Evolutionary conservation across 163 green algal species (phyloP).

Genomic region (Chlorella variabilis): DNA sequence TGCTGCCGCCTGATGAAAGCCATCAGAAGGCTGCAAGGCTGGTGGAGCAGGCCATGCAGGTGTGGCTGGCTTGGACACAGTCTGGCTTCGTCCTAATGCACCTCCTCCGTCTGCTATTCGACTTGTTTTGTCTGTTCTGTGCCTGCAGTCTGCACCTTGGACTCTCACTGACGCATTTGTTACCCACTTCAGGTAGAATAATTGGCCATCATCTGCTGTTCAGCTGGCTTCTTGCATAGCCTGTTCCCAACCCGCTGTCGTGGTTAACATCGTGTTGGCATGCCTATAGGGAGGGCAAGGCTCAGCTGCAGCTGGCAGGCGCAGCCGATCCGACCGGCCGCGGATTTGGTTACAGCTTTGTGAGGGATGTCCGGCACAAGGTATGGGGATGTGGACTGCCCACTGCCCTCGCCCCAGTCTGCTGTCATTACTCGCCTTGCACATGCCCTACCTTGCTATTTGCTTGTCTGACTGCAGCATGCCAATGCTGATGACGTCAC

Average conservation of each 20-base stretch:
- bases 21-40: constrained; percentile 33
- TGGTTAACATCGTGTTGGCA: not conserved
- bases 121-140: not conserved
- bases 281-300: constrained; percentile 28
- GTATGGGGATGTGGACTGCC: not conserved
- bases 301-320: constrained; percentile 37
- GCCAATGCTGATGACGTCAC: constrained; percentile 32
- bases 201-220: too few relatives aligned
- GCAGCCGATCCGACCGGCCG: constrained; percentile 51
- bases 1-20: constrained; percentile 45
- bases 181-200: constrained; percentile 36
- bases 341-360: constrained; percentile 52
- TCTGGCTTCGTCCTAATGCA: too few relatives aligned
- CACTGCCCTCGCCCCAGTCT: too few relatives aligned
- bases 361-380: constrained; percentile 49
- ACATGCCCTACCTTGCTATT: too few relatives aligned
- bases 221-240: too few relatives aligned
- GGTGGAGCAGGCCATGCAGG: constrained; percentile 38
- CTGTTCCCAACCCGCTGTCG: too few relatives aligned
- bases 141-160: constrained; percentile 35
- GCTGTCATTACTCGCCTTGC: too few relatives aligned
- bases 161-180: constrained; percentile 49
- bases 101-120: too few relatives aligned
- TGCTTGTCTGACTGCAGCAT: too few relatives aligned
- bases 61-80: not conserved